Evolutionary conservation across 768 basidiomycete genomes (phyloP).

Genomic region (Vararia minispora): DNA sequence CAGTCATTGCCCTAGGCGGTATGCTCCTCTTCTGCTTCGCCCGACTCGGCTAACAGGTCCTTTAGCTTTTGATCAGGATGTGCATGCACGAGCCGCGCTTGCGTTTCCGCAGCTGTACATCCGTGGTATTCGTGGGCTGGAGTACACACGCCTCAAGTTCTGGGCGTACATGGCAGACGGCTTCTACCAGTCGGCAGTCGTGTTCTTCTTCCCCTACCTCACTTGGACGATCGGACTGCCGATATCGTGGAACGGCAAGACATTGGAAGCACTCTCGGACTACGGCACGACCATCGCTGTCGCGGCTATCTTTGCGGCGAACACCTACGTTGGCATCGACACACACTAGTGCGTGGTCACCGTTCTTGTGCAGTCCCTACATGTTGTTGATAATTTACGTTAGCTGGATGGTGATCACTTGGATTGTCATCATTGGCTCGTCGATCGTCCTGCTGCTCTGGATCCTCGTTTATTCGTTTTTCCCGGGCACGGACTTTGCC

Average conservation of each 20-base stretch:
- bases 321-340: conserved; percentile 82
- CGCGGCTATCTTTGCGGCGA: conserved; percentile 80
- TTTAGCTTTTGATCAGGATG: conserved; percentile 93
- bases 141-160: conserved; percentile 87
- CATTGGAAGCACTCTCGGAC: conserved; percentile 72
- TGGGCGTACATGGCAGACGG: conserved; percentile 95
- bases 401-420: conserved; percentile 80
- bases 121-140: conserved; percentile 85
- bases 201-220: conserved; percentile 79
- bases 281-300: conserved; percentile 89
- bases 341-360: conserved; percentile 67
- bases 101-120: conserved; percentile 95
- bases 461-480: conserved; percentile 81
- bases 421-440: conserved; percentile 72
- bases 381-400: conserved; percentile 8
- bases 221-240: conserved; percentile 57
- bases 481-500: conserved; percentile 60
- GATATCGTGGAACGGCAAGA: conserved; percentile 67
- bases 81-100: conserved; percentile 79
- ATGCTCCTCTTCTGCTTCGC: conserved; percentile 19
- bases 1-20: conserved; percentile 88
- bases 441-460: conserved; percentile 77
- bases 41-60: too few relatives aligned
- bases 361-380: conserved; percentile 9
- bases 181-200: conserved; percentile 80